These are phyloP conservation scores for Penicillium sp. DNA, from an alignment of 2,329 filamentous ascomycete species.

Conservation along the genomic window DNA sequence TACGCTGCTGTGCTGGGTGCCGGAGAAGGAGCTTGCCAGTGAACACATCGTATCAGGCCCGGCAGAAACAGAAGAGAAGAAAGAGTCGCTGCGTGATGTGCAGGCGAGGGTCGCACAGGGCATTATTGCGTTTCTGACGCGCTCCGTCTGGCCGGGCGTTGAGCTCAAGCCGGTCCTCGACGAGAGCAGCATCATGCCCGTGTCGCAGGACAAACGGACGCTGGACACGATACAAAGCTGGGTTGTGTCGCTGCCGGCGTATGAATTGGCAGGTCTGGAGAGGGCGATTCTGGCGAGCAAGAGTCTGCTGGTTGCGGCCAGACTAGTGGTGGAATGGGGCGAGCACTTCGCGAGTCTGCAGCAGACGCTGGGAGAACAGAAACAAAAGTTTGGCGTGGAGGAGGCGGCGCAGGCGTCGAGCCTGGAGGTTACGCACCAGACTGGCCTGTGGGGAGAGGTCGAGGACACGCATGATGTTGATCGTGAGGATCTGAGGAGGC, in stretches of 20 bases:
- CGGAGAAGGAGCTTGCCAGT: slow-evolving; percentile 51
- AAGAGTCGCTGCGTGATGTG: slow-evolving; percentile 63
- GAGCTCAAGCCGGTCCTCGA: slow-evolving; percentile 79
- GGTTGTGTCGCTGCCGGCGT: slow-evolving; percentile 67
- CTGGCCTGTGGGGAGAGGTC: slow-evolving; percentile 86
- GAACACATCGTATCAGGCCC: slow-evolving; percentile 42
- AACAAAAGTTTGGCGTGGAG: slow-evolving; percentile 68
- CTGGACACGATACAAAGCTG: slow-evolving; percentile 72
- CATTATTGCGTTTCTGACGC: slow-evolving; percentile 67
- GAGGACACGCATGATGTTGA: slow-evolving; percentile 98
- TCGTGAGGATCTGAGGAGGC: slow-evolving; percentile 79
- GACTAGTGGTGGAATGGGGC: slow-evolving; percentile 84
- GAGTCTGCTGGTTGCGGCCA: slow-evolving; percentile 71
- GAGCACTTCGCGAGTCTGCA: slow-evolving; percentile 59
- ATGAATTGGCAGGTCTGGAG: slow-evolving; percentile 84
- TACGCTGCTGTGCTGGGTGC: slow-evolving; percentile 86
- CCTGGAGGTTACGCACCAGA: slow-evolving; percentile 88
- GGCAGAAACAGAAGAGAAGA: slow-evolving; percentile 41
- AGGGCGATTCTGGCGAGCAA: slow-evolving; percentile 80
- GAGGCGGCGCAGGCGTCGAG: slow-evolving; percentile 74
- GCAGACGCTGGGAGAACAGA: slow-evolving; percentile 17
- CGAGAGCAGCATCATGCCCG: slow-evolving; percentile 69
- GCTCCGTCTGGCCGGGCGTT: slow-evolving; percentile 77
- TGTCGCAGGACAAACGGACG: slow-evolving; percentile 69
- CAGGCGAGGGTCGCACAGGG: slow-evolving; percentile 68